Evolutionary conservation across 495 filamentous ascomycete genomes (phyloP), one percentile per base, ranked within the genome.

Genomic region (Collariella sp.): DNA sequence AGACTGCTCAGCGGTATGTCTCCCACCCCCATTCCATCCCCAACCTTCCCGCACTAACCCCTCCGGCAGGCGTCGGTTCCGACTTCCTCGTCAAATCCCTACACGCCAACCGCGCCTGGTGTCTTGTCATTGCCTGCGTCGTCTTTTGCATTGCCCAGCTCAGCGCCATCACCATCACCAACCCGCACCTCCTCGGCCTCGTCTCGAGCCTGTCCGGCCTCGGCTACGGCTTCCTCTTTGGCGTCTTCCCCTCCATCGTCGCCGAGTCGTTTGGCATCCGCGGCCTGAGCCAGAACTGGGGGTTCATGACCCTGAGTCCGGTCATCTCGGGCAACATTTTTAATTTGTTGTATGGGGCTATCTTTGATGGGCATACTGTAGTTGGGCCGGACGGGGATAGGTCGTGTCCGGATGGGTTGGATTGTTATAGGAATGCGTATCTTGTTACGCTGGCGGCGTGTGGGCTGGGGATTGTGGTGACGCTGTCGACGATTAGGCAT

Each of bases 141-240:
- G 79, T 95, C 63, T 97, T 97, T 73, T 83, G 79, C 36, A 45
- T 85, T 12, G 91, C 87, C 13, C 91, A 97, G 67, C 58, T 95
- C 16, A 85, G 78, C 55, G 93, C 88, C 5, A 70, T 90, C 34
- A 79, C 72, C n/a, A 82, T 96, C 59, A 75, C 77, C 55, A 89
- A 94, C 69, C 93, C 93, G 0, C 78, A 91, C 63, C 70, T 79
- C 31, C 83, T 97, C 3, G 82, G 77, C 56, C 67, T 87, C 36
- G 84, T 97, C 29, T 96, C 91, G 1, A 79, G 79, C 2, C 76
- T 96, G 39, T 95, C 86, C 5, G 93, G 93, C 12, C 74, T 97
- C 7, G 93, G 83, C 5, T 98, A 98, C 71, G 93, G 93, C 0
- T 88, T 95, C 61, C 77, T 97, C 2, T 97, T 96, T 64, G 93